Conservation (phyloP, 352 stramenopile species). For the Phytophthora litchii region DNA sequence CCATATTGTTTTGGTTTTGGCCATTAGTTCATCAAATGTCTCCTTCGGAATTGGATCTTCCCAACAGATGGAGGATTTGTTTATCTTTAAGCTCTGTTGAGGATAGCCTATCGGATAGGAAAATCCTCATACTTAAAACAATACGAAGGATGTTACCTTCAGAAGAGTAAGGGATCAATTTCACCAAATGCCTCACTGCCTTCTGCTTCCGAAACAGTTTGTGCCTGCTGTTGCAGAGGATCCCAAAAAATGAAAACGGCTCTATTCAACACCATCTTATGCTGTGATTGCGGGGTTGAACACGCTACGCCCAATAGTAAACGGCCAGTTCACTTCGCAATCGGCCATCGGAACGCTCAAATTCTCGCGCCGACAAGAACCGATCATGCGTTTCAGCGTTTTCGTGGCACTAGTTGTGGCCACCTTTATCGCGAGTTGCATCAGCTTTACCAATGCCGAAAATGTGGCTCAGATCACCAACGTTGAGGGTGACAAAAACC, state of each 20-base stretch:
- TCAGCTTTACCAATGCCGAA: conserved; percentile 6
- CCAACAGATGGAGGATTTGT: no score
- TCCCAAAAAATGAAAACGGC: background rate
- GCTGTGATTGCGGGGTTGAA: background rate
- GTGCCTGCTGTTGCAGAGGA: background rate
- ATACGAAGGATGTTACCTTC: no score
- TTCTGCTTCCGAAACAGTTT: background rate
- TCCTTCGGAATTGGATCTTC: no score
- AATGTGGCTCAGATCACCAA: conserved; percentile 2
- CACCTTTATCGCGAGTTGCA: conserved; percentile 10
- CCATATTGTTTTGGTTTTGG: no score
- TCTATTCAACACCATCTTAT: conserved; percentile 3
- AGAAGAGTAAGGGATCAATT: no score
- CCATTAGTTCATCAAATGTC: no score
- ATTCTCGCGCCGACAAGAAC: no score
- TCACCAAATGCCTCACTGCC: no score
- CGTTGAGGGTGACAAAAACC: background rate
- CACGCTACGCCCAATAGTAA: no score
- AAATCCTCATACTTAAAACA: no score
- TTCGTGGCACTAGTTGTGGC: conserved; percentile 6
- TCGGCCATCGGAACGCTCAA: background rate
- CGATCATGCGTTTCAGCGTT: conserved; percentile 1
- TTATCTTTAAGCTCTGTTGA: no score
- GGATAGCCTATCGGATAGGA: no score
- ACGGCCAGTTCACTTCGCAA: background rate